Conservation (phyloP, 1,284 basidiomycete genomes). For the Agroathelia rolfsii region DNA sequence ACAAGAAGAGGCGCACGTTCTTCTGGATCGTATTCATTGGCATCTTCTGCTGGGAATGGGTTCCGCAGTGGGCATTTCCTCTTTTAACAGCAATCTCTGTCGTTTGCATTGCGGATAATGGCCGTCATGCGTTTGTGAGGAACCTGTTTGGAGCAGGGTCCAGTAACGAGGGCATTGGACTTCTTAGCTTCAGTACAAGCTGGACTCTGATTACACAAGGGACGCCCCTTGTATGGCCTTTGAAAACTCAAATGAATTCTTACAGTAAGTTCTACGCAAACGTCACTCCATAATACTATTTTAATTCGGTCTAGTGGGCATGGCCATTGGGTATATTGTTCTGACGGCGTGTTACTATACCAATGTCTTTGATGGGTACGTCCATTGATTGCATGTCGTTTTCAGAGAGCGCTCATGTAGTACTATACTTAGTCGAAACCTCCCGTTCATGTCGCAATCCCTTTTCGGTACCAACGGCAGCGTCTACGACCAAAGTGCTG, state of each 20-base stretch:
- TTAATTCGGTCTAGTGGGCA: constrained; percentile 26
- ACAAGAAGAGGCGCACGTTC: constrained; percentile 38
- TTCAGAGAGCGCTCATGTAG: not conserved
- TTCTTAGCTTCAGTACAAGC: constrained; percentile 37
- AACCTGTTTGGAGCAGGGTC: constrained; percentile 44
- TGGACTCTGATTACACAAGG: constrained; percentile 48
- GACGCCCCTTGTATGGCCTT: constrained; percentile 39
- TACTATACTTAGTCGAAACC: constrained; percentile 24
- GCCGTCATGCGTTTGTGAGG: constrained; percentile 31
- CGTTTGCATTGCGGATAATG: constrained; percentile 40
- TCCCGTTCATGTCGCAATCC: constrained; percentile 40
- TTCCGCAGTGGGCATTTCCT: constrained; percentile 26
- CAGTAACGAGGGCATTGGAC: constrained; percentile 41
- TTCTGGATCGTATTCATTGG: constrained; percentile 46
- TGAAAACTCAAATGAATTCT: constrained; percentile 37
- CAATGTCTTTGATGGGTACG: constrained; percentile 39
- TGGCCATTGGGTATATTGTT: constrained; percentile 37
- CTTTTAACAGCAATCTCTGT: constrained; percentile 39
- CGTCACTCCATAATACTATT: not conserved
- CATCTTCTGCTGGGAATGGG: constrained; percentile 44
- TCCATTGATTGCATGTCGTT: constrained; percentile 4
- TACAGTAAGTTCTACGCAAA: constrained; percentile 20
- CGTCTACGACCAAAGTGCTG: constrained; percentile 34
- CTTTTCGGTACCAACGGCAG: constrained; percentile 32
- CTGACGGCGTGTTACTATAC: constrained; percentile 37